phyloP scores from a whole-genome alignment of 208 protist genomes.

The Wallacemonas collosoma region DNA sequence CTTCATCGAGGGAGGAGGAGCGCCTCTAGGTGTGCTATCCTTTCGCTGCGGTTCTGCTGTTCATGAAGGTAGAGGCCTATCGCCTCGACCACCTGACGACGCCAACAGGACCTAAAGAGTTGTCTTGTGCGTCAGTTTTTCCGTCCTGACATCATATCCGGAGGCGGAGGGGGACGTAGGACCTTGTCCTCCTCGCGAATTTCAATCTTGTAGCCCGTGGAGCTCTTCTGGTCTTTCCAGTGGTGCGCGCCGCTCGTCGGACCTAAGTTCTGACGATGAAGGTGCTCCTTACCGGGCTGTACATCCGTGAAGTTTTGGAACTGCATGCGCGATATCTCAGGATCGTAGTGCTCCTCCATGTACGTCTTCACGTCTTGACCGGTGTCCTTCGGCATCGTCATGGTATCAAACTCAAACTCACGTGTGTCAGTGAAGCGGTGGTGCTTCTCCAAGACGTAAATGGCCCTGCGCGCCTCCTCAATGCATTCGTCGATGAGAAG shows the following conservation, averaged over 20 bases:
- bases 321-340: slow-evolving; percentile 78
- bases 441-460: slow-evolving; percentile 86
- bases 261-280: slow-evolving; percentile 65
- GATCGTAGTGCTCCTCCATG: slow-evolving; percentile 93
- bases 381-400: slow-evolving; percentile 87
- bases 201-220: slow-evolving; percentile 63
- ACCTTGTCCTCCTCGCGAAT: slow-evolving; percentile 83
- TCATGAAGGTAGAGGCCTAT: too few species aligned
- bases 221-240: slow-evolving; percentile 64
- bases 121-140: not conserved
- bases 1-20: too few species aligned
- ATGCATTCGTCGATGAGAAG: slow-evolving; percentile 90
- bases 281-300: slow-evolving; percentile 70
- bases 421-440: slow-evolving; percentile 77
- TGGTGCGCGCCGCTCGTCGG: slow-evolving; percentile 75
- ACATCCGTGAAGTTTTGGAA: slow-evolving; percentile 89
- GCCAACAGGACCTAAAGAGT: not conserved
- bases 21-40: too few species aligned
- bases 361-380: slow-evolving; percentile 91
- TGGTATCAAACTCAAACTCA: slow-evolving; percentile 85
- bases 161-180: slow-evolving; percentile 78
- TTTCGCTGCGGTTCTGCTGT: too few species aligned
- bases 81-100: too few species aligned
- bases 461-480: slow-evolving; percentile 79
- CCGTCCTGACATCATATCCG: slow-evolving; percentile 36